These are phyloP conservation scores for Tagetes erecta DNA, from an alignment of 129 eudicot species.

Conservation along the genomic window DNA sequence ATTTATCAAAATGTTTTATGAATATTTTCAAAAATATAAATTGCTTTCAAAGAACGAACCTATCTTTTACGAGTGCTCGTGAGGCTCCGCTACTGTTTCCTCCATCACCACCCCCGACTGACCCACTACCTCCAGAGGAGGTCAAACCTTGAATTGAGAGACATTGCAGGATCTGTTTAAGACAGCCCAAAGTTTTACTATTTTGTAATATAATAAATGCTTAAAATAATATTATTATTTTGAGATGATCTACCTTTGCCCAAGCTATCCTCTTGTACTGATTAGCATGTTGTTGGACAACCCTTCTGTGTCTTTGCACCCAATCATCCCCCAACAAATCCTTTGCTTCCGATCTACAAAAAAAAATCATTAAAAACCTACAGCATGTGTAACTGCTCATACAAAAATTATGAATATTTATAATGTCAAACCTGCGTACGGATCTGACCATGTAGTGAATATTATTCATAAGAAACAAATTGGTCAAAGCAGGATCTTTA, in stretches of 20 bases:
- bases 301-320: slow-evolving; percentile 94
- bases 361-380: neutral
- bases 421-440: slow-evolving; percentile 77
- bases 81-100: slow-evolving; percentile 93
- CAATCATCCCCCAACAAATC: slow-evolving; percentile 96
- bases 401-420: neutral
- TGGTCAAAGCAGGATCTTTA: slow-evolving; percentile 77
- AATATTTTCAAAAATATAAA: neutral
- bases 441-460: slow-evolving; percentile 99
- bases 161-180: slow-evolving; percentile 70
- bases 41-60: slow-evolving; percentile 35
- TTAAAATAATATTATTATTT: neutral
- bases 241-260: slow-evolving; percentile 65
- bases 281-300: slow-evolving; percentile 98
- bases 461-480: slow-evolving; percentile 94
- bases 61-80: slow-evolving; percentile 74
- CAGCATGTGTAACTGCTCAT: neutral
- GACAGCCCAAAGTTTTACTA: neutral
- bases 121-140: slow-evolving; percentile 92
- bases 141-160: slow-evolving; percentile 88
- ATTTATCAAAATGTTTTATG: neutral
- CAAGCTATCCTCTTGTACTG: slow-evolving; percentile 95
- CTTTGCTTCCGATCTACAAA: slow-evolving; percentile 88
- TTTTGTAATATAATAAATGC: neutral
- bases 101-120: slow-evolving; percentile 68